Evolutionary conservation across 192 early-diverging fungal genomes (phyloP), one percentile per base, ranked within the genome.

Genomic region (Rhizophlyctis rosea): DNA sequence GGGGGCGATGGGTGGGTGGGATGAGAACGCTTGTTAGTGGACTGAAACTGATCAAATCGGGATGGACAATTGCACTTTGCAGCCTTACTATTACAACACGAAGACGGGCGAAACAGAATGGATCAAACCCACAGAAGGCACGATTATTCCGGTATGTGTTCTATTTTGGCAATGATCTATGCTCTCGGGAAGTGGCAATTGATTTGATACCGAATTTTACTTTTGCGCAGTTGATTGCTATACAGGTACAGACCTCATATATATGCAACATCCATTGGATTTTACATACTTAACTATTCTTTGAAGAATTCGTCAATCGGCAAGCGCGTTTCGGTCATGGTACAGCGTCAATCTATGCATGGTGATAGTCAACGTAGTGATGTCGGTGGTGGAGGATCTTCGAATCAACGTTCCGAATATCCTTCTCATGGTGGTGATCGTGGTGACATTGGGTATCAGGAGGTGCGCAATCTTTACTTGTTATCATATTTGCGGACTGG

Each of bases 1-100:
- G n/a, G n/a, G n/a, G n/a, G n/a, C n/a, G n/a, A n/a, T n/a, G n/a
- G n/a, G n/a, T n/a, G n/a, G n/a, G n/a, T n/a, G n/a, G n/a, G n/a
- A n/a, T n/a, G n/a, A n/a, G n/a, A n/a, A n/a, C n/a, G n/a, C n/a
- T n/a, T n/a, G n/a, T n/a, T n/a, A n/a, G n/a, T n/a, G n/a, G n/a
- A n/a, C n/a, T n/a, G n/a, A n/a, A n/a, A n/a, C 39, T 44, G 39
- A 44, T 7, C 39, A 44, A 49, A 13, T 33, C 33, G 1, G 16
- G 18, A 9, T 70, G 27, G 18, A 32, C 11, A 23, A 33, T 11
- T 4, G 29, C 11, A 34, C 23, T 35, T 64, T 21, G 1, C 51
- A 83, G 50, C 92, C 92, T 4, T 98, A 95, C 67, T 97, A 94
- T 74, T 96, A 97, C 79, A 89, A 94, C 76, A 88, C 93, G 2